Evolutionary conservation across 2,329 filamentous ascomycete species (phyloP).

Genomic region (Neonectria ditissima): DNA sequence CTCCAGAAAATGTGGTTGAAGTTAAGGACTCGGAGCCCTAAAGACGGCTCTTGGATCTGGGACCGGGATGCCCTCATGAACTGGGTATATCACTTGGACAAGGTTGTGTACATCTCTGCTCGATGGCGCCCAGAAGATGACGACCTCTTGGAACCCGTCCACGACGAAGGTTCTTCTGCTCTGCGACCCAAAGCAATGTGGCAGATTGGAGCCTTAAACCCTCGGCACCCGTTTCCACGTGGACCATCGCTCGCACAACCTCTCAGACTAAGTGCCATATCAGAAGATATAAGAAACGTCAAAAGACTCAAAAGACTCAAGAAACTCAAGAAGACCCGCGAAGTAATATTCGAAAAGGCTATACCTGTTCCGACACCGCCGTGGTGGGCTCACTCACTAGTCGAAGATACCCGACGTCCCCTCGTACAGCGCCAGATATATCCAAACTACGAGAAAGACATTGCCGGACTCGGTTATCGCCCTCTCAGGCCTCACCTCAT

Average conservation of each 20-base stretch:
- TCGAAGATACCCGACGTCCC: neutral
- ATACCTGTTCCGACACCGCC: neutral
- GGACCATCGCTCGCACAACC: neutral
- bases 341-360: neutral
- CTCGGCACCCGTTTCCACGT: neutral
- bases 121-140: neutral
- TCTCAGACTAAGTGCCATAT: neutral
- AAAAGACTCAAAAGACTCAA: neutral
- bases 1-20: neutral
- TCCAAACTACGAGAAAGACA: neutral
- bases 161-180: too few species aligned
- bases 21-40: neutral
- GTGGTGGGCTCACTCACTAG: neutral
- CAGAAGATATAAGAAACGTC: neutral
- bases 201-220: neutral
- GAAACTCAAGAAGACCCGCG: neutral
- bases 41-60: neutral
- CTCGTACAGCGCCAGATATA: neutral
- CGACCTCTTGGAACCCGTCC: neutral
- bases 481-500: neutral
- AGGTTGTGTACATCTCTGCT: neutral
- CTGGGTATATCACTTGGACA: neutral
- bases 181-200: neutral
- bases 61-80: neutral
- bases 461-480: neutral